Evolutionary conservation across 192 early-diverging fungal species (phyloP).

Genomic region (Backusella circina): DNA sequence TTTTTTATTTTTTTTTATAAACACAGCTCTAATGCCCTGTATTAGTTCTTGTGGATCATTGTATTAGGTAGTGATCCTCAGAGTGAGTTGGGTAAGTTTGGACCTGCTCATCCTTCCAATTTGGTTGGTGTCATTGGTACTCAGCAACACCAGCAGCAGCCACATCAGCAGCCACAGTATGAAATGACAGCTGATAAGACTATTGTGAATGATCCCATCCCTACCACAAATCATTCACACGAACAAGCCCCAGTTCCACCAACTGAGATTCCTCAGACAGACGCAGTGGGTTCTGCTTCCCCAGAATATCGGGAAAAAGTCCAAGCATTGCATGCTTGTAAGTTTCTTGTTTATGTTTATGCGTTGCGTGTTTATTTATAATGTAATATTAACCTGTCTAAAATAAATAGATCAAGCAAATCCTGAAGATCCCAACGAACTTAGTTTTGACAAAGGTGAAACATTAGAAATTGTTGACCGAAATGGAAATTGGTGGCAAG

Average conservation of each 20-base stretch:
- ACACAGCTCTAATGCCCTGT: background rate
- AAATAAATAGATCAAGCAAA: conserved; percentile 80
- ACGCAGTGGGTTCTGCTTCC: background rate
- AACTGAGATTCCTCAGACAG: background rate
- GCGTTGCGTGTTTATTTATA: background rate
- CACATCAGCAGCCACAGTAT: background rate
- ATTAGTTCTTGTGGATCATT: conserved; percentile 63
- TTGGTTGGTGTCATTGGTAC: conserved; percentile 34
- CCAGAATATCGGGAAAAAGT: background rate
- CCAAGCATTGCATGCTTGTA: conserved; percentile 3
- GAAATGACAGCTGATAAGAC: conserved; percentile 11
- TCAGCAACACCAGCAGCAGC: conserved; percentile 1
- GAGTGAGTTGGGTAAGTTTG: background rate
- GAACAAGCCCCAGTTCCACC: background rate
- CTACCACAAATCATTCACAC: background rate
- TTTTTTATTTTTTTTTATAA: background rate
- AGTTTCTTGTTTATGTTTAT: background rate
- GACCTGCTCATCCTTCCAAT: background rate
- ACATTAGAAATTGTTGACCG: conserved; percentile 82
- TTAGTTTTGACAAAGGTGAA: conserved; percentile 86
- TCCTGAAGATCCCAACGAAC: conserved; percentile 84
- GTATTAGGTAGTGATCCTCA: conserved; percentile 55
- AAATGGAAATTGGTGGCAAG: conserved; percentile 98
- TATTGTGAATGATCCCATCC: conserved; percentile 1
- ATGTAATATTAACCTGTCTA: background rate